Evolutionary conservation across 768 basidiomycete genomes (phyloP).

Genomic region (Podaxis sp.): DNA sequence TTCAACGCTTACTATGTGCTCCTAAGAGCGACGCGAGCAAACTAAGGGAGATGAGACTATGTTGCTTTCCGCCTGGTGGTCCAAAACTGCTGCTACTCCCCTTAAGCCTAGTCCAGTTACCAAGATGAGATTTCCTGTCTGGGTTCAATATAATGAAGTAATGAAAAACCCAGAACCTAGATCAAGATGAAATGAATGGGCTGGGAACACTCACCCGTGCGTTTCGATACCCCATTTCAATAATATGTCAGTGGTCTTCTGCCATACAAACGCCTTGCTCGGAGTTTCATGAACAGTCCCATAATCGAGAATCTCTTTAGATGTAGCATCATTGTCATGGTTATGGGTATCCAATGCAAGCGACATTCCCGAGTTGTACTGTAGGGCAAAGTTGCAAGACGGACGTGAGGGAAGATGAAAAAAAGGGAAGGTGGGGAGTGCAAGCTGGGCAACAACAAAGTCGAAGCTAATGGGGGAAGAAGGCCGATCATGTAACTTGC

Average conservation of each 20-base stretch:
- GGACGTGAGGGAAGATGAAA: neutral
- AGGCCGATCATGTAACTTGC: neutral
- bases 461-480: neutral
- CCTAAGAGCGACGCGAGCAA: too few relatives aligned
- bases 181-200: neutral
- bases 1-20: too few relatives aligned
- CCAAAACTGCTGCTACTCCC: too few relatives aligned
- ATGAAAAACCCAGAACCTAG: too few relatives aligned
- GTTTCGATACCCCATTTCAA: slow-evolving; percentile 29
- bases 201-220: slow-evolving; percentile 23
- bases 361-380: neutral
- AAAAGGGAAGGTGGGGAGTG: neutral
- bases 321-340: neutral
- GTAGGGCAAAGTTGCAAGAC: neutral
- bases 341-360: neutral
- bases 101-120: too few relatives aligned
- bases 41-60: too few relatives aligned
- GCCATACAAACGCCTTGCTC: neutral
- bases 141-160: too few relatives aligned
- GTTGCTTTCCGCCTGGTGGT: too few relatives aligned
- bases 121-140: too few relatives aligned
- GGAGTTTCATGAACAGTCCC: neutral
- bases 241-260: slow-evolving; percentile 18
- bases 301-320: neutral
- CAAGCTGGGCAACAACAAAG: neutral